Evolutionary conservation across 2,329 filamentous ascomycete genomes (phyloP), one percentile per base, ranked within the genome.

Genomic region (Cordyceps javanica): DNA sequence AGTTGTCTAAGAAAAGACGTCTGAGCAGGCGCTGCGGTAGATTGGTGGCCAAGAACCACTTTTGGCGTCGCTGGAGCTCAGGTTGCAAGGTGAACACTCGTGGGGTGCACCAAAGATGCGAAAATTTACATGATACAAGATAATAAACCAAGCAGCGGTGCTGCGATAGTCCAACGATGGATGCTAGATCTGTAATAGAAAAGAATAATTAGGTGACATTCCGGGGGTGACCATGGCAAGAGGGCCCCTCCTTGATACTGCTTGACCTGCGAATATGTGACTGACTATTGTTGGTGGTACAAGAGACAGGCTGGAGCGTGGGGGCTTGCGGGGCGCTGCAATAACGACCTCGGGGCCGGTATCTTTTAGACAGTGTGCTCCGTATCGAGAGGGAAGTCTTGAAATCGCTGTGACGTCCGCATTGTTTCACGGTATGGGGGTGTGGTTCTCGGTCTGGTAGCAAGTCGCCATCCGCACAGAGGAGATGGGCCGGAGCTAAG

Each of bases 231-330:
- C 55, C 36, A 51, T 44, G 48, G 46, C 39, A n/a, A 19, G 45
- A n/a, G 14, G 26, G 54, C 44, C 54, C 54, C 54, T 56, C 54
- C 54, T 55, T 23, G 54, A 56, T 56, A 56, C 42, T 56, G 54
- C 48, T 32, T 56, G 45, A 42, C 36, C 45, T 39, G 26, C 45
- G 19, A 23, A 41, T 41, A 56, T 56, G 54, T 41, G 54, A 56
- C 44, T 26, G 45, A 50, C 45, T 50, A 38, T 49, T 19, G 44
- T 48, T 46, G 54, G 42, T 48, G 32, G 54, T 56, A 25, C 54
- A 41, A 42, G 45, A 56, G 21, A 42, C 14, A 56, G 26, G 44
- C 45, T 21, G 23, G 25, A 42, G 54, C 54, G 54, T 41, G 54
- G 36, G 44, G 54, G 16, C 54, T 56, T 56, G 36, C 34, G 54